Conservation (phyloP, 2,329 filamentous ascomycete genomes). For the Rutstroemia sp. region DNA sequence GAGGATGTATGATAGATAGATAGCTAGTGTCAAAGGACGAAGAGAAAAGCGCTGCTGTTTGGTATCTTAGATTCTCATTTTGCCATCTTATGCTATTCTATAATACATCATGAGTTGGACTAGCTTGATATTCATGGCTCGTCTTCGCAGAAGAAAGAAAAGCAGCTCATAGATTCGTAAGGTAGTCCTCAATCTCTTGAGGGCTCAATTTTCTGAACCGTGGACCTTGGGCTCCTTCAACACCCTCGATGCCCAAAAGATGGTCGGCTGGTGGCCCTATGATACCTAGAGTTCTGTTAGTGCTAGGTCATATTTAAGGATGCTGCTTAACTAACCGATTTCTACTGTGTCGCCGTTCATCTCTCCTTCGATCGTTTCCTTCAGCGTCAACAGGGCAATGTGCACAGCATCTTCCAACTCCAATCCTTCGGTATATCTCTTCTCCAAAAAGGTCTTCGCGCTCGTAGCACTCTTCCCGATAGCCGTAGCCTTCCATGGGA, state of each 20-base stretch:
- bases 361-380: slow-evolving; percentile 98
- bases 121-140: slow-evolving; percentile 16
- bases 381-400: slow-evolving; percentile 92
- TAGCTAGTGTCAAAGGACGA: no score
- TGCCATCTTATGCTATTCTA: slow-evolving; percentile 29
- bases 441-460: slow-evolving; percentile 98
- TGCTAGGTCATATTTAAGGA: slow-evolving; percentile 1
- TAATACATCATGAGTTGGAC: slow-evolving; percentile 29
- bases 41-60: background rate
- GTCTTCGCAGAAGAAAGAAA: slow-evolving; percentile 12
- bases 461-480: slow-evolving; percentile 98
- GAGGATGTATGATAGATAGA: slow-evolving; percentile 4
- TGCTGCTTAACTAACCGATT: slow-evolving; percentile 61
- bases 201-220: slow-evolving; percentile 92
- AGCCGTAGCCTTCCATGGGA: slow-evolving; percentile 98
- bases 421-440: slow-evolving; percentile 94
- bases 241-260: slow-evolving; percentile 83
- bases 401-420: slow-evolving; percentile 98
- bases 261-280: slow-evolving; percentile 92
- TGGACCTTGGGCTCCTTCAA: slow-evolving; percentile 75
- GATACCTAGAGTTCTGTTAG: slow-evolving; percentile 56
- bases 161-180: slow-evolving; percentile 76
- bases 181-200: slow-evolving; percentile 98
- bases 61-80: slow-evolving; percentile 27
- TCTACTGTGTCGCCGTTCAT: slow-evolving; percentile 99